Evolutionary conservation across 2,329 filamentous ascomycete species (phyloP).

Genomic region (Neocucurbitaria cava): DNA sequence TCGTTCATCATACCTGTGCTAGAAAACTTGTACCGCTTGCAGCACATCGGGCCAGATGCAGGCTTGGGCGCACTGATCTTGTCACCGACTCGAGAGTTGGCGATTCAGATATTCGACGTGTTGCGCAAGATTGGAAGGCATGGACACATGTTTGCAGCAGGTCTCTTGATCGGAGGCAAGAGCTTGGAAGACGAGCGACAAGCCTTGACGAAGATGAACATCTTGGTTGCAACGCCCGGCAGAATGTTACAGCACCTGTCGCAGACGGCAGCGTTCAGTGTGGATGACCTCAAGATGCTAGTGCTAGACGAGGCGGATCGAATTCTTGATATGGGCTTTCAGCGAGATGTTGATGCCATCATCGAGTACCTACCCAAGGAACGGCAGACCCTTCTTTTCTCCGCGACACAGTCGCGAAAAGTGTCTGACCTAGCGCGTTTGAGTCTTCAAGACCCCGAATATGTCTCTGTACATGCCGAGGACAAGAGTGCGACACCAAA

Average conservation of each 20-base stretch:
- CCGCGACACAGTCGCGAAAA: conserved; percentile 92
- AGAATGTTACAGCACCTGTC: conserved; percentile 95
- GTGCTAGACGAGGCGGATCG: conserved; percentile 96
- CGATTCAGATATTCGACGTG: conserved; percentile 96
- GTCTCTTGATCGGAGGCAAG: conserved; percentile 92
- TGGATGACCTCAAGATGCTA: conserved; percentile 88
- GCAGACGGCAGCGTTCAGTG: conserved; percentile 88
- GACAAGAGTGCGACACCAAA: conserved; percentile 80
- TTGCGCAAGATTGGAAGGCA: conserved; percentile 87
- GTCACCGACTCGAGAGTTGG: conserved; percentile 91
- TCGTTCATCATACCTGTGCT: conserved; percentile 91
- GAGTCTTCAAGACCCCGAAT: conserved; percentile 89
- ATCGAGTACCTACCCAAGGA: conserved; percentile 86
- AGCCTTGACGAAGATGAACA: conserved; percentile 90
- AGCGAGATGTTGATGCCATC: conserved; percentile 87
- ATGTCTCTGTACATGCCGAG: conserved; percentile 90
- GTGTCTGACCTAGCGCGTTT: conserved; percentile 90
- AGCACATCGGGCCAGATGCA: conserved; percentile 85
- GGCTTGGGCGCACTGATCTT: conserved; percentile 92
- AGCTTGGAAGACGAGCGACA: conserved; percentile 86
- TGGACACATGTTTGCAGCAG: conserved; percentile 85
- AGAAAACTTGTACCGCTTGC: conserved; percentile 87
- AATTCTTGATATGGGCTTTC: conserved; percentile 98
- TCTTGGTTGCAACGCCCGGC: conserved; percentile 92
- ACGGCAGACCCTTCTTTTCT: conserved; percentile 92